Evolutionary conservation across 495 filamentous ascomycete genomes (phyloP), one percentile per base, ranked within the genome.

Genomic region (Penicillium herquei): DNA sequence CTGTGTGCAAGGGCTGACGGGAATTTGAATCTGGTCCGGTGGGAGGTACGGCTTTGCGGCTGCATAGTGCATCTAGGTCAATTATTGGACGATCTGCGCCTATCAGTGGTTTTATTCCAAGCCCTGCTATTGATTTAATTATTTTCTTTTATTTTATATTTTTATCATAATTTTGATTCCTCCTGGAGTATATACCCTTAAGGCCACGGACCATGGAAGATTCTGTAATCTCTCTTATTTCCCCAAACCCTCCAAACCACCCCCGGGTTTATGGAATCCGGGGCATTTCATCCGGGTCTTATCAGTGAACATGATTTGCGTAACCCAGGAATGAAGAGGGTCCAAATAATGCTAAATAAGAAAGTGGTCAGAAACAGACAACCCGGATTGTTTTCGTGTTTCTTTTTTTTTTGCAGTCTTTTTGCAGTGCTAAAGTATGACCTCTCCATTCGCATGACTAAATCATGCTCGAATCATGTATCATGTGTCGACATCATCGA

Each of bases 401-500:
- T 37, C 7, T 37, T 37, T 37, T 13, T 14, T 33, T 13, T 42
- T 49, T 49, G 41, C 46, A 48, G 35, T 16, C 16, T 34, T n/a
- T 11, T 18, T 11, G 21, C 21, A 26, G 4, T 26, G 21, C 18
- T 30, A 21, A 49, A 51, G 51, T 52, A 58, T 64, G 61, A 64
- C 54, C 51, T 55, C 51, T 59, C 51, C 30, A 51, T 43, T 54
- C 53, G 39, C 59, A 57, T 66, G 56, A 66, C 57, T 57, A 59
- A 53, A 60, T 56, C 52, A 66, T 66, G 58, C 61, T 51, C 57
- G 40, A 55, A 55, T 43, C 46, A 47, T 58, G 47, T 17, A 63
- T 61, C 61, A 61, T 60, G 52, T 51, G 61, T 59, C 58, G 61
- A 67, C 61, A 65, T 67, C 65, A 67, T 67, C 62, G 62, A 67